Conservation (phyloP, 2,329 filamentous ascomycete genomes). For the Pseudogymnoascus sp. region DNA sequence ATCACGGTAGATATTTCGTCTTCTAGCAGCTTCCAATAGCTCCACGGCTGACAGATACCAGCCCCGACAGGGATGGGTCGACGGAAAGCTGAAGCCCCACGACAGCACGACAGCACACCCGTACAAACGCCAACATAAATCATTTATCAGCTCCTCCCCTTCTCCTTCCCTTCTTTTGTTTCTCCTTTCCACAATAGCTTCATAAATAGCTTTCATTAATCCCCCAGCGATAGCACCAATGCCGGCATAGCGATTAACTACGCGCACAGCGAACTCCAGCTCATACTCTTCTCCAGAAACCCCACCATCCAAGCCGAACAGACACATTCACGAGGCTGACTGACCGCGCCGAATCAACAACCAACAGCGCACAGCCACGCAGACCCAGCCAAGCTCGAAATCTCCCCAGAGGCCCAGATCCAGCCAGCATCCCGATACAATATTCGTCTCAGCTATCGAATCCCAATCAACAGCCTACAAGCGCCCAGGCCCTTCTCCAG, state of each 20-base stretch:
- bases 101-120: constrained; percentile 1
- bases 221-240: neutral
- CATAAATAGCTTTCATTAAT: neutral
- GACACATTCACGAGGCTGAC: neutral
- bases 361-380: neutral
- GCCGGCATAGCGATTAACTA: neutral
- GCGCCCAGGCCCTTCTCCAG: neutral
- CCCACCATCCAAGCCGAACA: neutral
- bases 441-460: neutral
- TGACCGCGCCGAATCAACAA: neutral
- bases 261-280: neutral
- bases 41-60: neutral
- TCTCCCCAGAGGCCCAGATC: neutral
- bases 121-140: neutral
- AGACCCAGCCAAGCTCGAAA: neutral
- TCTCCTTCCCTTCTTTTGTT: neutral
- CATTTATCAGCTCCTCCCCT: neutral
- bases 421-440: neutral
- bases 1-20: neutral
- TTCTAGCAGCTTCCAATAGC: constrained; percentile 2
- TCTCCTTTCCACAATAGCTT: neutral
- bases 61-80: neutral
- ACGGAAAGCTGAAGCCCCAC: neutral
- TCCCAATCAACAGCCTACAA: neutral
- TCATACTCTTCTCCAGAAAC: neutral